Evolutionary conservation across 2,329 filamentous ascomycete genomes (phyloP), one percentile per base, ranked within the genome.

Genomic region (Fusarium domesticum): DNA sequence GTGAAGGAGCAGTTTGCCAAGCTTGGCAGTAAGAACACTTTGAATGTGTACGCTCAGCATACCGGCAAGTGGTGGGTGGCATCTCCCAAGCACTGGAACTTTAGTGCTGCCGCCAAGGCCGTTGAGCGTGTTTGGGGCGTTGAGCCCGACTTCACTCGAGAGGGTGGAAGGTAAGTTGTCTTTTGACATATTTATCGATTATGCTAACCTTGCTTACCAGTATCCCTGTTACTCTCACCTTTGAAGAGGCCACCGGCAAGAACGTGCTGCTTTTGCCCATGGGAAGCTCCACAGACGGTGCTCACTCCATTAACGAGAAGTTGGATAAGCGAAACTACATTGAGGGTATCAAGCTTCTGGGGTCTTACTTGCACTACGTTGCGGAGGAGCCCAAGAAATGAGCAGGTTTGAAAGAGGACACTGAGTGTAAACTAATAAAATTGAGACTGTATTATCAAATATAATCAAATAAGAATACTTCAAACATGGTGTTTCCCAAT

Each of bases 31-130:
- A 98, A 98, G 79, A 98, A 98, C 76, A 90, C 78, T 14, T 70
- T 95, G 64, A 87, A 88, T 60, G 84, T 90, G 41, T 83, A 77
- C 64, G 77, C 91, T 46, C 84, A 92, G 70, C 93, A 98, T 75
- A 85, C 84, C 47, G 93, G 93, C 58, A 96, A 96, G 73, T 98
- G 93, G 93, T 98, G 93, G 93, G 90, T 95, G 37, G 90, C 95
- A 36, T 91, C 87, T 64, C 92, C 93, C 20, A 93, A 95, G 73
- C 92, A 98, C 78, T 97, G 93, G 90, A 98, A 98, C 78, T 98
- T 97, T 73, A 81, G 83, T 20, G 92, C 92, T 18, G 93, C 93
- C 12, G 83, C 85, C 64, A 97, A 96, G 79, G 93, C 93, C n/a
- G 90, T 93, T 25, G 86, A 97, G 76, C 83, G 89, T 54, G 93